A percentile compares a stretch with the other conserved stretches of the same genome.
These are phyloP conservation scores for Monilinia fructicola DNA, from an alignment of 2,329 filamentous ascomycete species.

Conservation along the genomic window DNA sequence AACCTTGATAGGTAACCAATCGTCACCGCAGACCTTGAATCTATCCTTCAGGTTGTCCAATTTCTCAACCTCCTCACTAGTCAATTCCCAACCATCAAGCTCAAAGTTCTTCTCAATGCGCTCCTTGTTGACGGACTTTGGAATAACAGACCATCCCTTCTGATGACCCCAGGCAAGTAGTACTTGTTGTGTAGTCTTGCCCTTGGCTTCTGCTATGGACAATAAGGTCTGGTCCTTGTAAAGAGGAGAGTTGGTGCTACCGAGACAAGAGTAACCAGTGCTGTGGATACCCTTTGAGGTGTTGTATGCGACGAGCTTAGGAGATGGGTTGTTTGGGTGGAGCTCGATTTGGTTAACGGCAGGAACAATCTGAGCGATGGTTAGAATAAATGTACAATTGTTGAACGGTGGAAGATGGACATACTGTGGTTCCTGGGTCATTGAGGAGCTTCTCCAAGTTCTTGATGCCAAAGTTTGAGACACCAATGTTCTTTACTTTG, in stretches of 20 bases:
- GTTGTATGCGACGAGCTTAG: slow-evolving; percentile 73
- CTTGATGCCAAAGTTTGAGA: slow-evolving; percentile 81
- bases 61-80: slow-evolving; percentile 67
- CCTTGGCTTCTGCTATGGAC: slow-evolving; percentile 63
- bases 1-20: slow-evolving; percentile 72
- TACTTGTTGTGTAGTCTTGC: slow-evolving; percentile 71
- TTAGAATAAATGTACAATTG: slow-evolving; percentile 5
- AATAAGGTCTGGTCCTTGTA: slow-evolving; percentile 65
- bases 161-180: slow-evolving; percentile 78
- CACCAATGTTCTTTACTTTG: slow-evolving; percentile 78
- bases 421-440: slow-evolving; percentile 61
- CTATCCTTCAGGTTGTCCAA: slow-evolving; percentile 52
- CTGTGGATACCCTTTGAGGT: slow-evolving; percentile 70
- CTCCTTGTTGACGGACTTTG: slow-evolving; percentile 73
- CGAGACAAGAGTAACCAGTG: slow-evolving; percentile 74
- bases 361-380: slow-evolving; percentile 48
- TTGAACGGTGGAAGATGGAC: slow-evolving; percentile 19
- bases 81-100: slow-evolving; percentile 71
- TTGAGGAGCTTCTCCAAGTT: slow-evolving; percentile 76
- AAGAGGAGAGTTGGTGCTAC: slow-evolving; percentile 67
- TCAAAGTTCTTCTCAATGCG: slow-evolving; percentile 77
- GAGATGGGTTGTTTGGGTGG: slow-evolving; percentile 78
- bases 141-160: slow-evolving; percentile 80
- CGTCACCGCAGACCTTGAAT: slow-evolving; percentile 80
- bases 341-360: slow-evolving; percentile 83